phyloP scores from a whole-genome alignment of 1,139 yeast species.

The Candida labiduridarum region DNA sequence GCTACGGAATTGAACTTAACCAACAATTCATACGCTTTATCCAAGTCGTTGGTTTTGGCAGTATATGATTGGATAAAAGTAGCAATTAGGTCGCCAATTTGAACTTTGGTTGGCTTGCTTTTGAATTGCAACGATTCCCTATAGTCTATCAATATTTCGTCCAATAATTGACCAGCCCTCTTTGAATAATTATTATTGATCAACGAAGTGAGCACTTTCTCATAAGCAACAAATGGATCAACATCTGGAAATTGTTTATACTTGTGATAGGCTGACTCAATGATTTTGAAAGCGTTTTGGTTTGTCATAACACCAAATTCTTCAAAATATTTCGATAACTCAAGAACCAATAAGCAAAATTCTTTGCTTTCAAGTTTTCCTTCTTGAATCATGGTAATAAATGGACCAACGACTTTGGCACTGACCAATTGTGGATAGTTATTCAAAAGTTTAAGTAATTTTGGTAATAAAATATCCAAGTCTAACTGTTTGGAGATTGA shows the following conservation, averaged over 20 bases:
- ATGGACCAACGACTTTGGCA: slow-evolving; percentile 22
- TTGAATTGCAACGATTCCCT: slow-evolving; percentile 20
- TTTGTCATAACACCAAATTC: slow-evolving; percentile 19
- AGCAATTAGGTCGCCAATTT: slow-evolving; percentile 35
- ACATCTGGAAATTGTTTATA: slow-evolving; percentile 23
- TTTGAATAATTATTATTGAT: slow-evolving; percentile 50
- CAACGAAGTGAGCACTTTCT: slow-evolving; percentile 52
- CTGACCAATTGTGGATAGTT: slow-evolving; percentile 32
- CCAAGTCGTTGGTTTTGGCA: slow-evolving; percentile 19
- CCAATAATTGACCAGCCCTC: slow-evolving; percentile 58
- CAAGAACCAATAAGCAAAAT: slow-evolving; percentile 15
- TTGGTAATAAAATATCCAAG: slow-evolving; percentile 27
- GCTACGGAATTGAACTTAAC: slow-evolving; percentile 32
- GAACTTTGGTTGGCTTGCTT: slow-evolving; percentile 23
- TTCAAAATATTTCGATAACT: slow-evolving; percentile 27
- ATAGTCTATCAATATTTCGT: slow-evolving; percentile 40
- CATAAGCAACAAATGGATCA: slow-evolving; percentile 51
- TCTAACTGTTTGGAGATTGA: slow-evolving; percentile 44
- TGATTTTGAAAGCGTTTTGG: slow-evolving; percentile 28
- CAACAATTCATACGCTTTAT: slow-evolving; percentile 30
- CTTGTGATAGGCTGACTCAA: slow-evolving; percentile 28
- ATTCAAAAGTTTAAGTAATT: slow-evolving; percentile 27
- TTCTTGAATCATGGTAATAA: slow-evolving; percentile 7
- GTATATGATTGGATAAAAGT: slow-evolving; percentile 32
- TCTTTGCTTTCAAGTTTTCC: slow-evolving; percentile 3